Base-by-base conservation (phyloP, 2,329 filamentous ascomycete species). In the Colletotrichum tamarilloi region DNA sequence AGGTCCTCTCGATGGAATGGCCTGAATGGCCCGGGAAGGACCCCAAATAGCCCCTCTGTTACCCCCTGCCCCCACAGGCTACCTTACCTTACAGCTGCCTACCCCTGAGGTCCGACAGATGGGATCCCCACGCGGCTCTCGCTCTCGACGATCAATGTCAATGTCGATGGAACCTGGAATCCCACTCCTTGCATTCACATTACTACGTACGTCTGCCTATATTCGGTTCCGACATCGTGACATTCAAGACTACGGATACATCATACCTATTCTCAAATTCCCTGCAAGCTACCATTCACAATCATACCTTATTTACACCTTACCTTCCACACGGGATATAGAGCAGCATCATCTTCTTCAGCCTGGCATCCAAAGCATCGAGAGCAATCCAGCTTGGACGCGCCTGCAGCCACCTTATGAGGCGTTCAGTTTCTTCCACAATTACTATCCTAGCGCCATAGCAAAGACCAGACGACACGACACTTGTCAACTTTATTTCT, bases 1-100 rank as follows among this genome's bases (percentile, higher is more conserved):
- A 73, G 63, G 58, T 46, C 58, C 49, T 62, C 67, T 52, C 19
- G 59, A 58, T 69, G 68, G 72, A 74, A 74, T 72, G 72, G 62
- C 42, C 35, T 67, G 56, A 67, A 71, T 72, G 57, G 64, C 58
- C 59, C 16, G 52, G 24, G 30, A 56, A 32, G 35, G 56, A 30
- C 30, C 53, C 35, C 28, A 46, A 68, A 35, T 62, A 66, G 38
- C 58, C 14, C 35, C 30, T 56, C 53, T 22, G 52, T 58, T 19
- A 8, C 46, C 70, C 60, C 70, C 71, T 73, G 56, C 67, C 56
- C 67, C 71, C 71, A 73, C 67, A 71, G 32, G 19, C 16, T 49
- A 49, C 38, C 38, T 42, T 42, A 42, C 38, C 38, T 35, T 35
- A 11, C 38, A 42, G 38, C 38, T 42, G 38, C 16, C 38, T 42